A percentile compares a stretch with the other conserved stretches of the same genome.
Conservation (phyloP, 495 filamentous ascomycete species). For the Jackrogersella multiformis region DNA sequence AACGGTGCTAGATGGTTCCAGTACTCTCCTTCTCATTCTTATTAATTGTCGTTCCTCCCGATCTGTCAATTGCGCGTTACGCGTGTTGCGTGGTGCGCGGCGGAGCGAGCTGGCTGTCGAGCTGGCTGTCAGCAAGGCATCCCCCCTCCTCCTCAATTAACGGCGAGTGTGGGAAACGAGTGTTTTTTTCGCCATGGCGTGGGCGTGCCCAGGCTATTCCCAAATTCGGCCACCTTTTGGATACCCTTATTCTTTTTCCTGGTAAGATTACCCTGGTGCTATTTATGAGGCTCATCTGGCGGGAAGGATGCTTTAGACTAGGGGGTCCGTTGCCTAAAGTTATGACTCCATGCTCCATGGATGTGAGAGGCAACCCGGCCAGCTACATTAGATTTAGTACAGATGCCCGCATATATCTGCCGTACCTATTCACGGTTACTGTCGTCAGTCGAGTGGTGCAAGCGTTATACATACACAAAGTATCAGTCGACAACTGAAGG, state of each 20-base stretch:
- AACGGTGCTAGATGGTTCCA: constrained; percentile 32
- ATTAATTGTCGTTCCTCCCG: constrained; percentile 11
- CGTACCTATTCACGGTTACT: constrained; percentile 19
- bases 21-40: constrained; percentile 26
- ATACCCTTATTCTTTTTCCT: neutral
- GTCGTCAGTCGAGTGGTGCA: constrained; percentile 33
- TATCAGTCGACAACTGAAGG: constrained; percentile 28
- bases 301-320: constrained; percentile 36
- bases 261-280: constrained; percentile 35
- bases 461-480: constrained; percentile 38
- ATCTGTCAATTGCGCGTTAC: constrained; percentile 28
- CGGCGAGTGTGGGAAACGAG: constrained; percentile 27
- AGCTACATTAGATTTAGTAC: constrained; percentile 32
- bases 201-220: neutral
- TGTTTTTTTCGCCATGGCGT: constrained; percentile 38
- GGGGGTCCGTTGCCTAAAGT: constrained; percentile 43
- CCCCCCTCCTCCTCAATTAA: constrained; percentile 8
- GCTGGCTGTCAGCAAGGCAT: constrained; percentile 22
- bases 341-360: constrained; percentile 48
- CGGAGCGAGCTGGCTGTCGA: constrained; percentile 8
- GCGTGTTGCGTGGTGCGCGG: constrained; percentile 27
- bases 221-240: constrained; percentile 16
- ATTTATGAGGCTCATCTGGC: constrained; percentile 44
- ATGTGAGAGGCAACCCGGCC: constrained; percentile 44
- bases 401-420: constrained; percentile 39